Base-by-base conservation (phyloP, 768 basidiomycete species). In the Tylopilus intermedius region DNA sequence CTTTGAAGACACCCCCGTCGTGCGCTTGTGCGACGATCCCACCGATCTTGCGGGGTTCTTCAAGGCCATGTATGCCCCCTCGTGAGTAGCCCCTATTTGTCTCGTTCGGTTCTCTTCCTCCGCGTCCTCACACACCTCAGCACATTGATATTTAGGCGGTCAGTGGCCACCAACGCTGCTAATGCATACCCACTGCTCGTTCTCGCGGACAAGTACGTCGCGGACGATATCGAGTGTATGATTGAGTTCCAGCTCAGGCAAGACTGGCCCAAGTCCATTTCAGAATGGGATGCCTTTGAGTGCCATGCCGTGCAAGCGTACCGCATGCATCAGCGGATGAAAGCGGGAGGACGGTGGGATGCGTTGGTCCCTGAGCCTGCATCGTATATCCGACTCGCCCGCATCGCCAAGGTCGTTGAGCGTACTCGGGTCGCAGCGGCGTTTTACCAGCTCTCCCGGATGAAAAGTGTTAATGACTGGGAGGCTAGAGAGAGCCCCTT, bases 131-230 rank as follows among this genome's bases (percentile, higher is more conserved):
- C 35, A 6, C 38, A 18, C 11, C 8, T 15, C 11, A 51, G 45
- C 29, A 6, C 47, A 7, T 10, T 49, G 18, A 41, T 53, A 3
- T 42, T 33, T 5, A 24, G 8, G 21, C 41, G 40, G 26, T 42
- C 18, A 18, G 22, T 11, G 15, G 51, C 51, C 11, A 42, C 26
- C 9, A 49, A 50, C 13, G 32, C 41, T 1, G 14, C 27, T 29
- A 27, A 44, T 24, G 48, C 21, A 14, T 53, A 37, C n/a, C 35
- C 41, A 1, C 3, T 42, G 22, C 48, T 53, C 21, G 32, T 38
- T 21, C 52, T 53, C 35, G 52, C 41, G 21, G 41, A 53, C 14
- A 44, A 43, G 47, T 50, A 37, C 15, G n/a, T 38, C 38, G 38
- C 38, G 38, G n/a, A 38, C n/a, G 38, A 38, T 14, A 38, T 38